Evolutionary conservation across 2,329 filamentous ascomycete species (phyloP).

Genomic region (Colletotrichum plurivorum): DNA sequence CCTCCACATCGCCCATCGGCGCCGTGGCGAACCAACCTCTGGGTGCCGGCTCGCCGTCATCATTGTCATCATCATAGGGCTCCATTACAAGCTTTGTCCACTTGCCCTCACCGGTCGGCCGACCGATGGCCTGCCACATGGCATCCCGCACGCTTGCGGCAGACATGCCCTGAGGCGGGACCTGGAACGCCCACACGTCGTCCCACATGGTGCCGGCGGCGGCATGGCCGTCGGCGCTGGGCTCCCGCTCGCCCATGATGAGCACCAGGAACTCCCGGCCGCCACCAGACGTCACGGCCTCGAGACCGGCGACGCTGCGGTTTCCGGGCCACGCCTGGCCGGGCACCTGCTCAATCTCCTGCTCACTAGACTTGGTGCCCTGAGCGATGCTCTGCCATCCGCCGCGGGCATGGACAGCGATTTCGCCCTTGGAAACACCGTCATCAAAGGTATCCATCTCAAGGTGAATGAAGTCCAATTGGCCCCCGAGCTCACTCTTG

Average conservation of each 20-base stretch:
- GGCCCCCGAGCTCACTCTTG: conserved; percentile 76
- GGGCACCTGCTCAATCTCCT: conserved; percentile 53
- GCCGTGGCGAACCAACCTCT: conserved; percentile 72
- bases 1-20: conserved; percentile 70
- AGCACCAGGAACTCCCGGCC: conserved; percentile 75
- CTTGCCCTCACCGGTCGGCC: conserved; percentile 69
- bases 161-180: conserved; percentile 68
- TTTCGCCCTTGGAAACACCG: conserved; percentile 61
- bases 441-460: conserved; percentile 70
- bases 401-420: conserved; percentile 64
- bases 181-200: conserved; percentile 76
- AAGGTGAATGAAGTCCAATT: conserved; percentile 76
- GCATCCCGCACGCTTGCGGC: conserved; percentile 69
- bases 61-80: conserved; percentile 64
- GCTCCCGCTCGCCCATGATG: conserved; percentile 70
- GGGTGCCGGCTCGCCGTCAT: conserved; percentile 62
- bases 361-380: conserved; percentile 47
- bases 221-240: conserved; percentile 63
- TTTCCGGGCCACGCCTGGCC: conserved; percentile 63
- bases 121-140: conserved; percentile 66
- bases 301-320: conserved; percentile 68
- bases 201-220: conserved; percentile 68
- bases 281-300: conserved; percentile 70
- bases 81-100: conserved; percentile 66
- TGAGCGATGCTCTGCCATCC: conserved; percentile 68